Percentiles rank a stretch among this genome's conserved stretches.
Evolutionary conservation across 345 rosid genomes (phyloP).

Genomic region (Gossypium longicalyx): DNA sequence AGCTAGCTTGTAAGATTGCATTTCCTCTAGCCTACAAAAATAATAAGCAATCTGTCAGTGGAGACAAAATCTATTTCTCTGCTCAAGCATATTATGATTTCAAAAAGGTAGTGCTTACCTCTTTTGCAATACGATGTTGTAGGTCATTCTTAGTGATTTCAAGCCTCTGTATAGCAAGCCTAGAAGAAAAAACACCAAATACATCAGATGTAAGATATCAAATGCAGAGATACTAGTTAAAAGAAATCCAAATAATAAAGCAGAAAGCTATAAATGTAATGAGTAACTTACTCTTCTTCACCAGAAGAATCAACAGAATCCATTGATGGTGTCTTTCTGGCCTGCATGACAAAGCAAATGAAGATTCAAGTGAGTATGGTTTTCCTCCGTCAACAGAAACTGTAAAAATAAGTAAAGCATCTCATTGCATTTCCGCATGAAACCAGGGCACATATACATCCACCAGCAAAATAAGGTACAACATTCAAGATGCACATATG

Average conservation of each 20-base stretch:
- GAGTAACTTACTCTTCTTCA: constrained; percentile 89
- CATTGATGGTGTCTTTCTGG: constrained; percentile 72
- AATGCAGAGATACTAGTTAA: background rate
- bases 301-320: constrained; percentile 95
- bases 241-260: constrained; percentile 3
- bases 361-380: constrained; percentile 12
- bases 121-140: constrained; percentile 90
- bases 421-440: no score
- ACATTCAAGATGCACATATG: no score
- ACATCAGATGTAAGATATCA: background rate
- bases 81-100: constrained; percentile 2
- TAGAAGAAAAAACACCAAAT: constrained; percentile 28
- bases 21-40: constrained; percentile 83
- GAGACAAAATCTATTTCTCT: constrained; percentile 14
- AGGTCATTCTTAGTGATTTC: constrained; percentile 93
- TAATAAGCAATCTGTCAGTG: constrained; percentile 22
- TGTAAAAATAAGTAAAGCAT: background rate
- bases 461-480: no score
- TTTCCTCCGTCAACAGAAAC: constrained; percentile 4
- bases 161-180: constrained; percentile 96
- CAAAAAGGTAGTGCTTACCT: constrained; percentile 48
- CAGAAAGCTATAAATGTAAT: constrained; percentile 11
- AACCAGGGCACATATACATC: no score
- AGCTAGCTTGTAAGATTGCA: constrained; percentile 93
- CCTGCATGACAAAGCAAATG: constrained; percentile 39